Evolutionary conservation across 345 rosid genomes (phyloP).

Genomic region (Noccaea caerulescens): DNA sequence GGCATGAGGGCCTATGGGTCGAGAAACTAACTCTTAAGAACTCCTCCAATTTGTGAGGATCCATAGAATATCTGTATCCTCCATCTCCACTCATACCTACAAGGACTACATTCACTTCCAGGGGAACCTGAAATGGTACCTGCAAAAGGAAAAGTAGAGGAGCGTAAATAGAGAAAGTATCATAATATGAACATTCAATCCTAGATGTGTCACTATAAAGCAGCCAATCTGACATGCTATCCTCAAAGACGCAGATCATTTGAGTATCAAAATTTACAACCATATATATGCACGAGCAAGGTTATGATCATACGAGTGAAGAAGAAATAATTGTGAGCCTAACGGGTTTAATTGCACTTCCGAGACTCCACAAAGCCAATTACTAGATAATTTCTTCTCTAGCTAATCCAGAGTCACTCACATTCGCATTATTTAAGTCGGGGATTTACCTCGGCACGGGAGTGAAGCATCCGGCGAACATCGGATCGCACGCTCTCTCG

Average conservation of each 20-base stretch:
- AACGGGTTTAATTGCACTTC: background rate
- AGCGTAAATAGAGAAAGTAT: constrained; percentile 3
- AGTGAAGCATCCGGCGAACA: constrained; percentile 90
- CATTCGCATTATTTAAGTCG: background rate
- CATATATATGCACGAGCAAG: constrained; percentile 2
- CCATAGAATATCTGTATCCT: constrained; percentile 74
- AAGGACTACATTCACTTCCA: constrained; percentile 89
- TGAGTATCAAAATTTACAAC: background rate
- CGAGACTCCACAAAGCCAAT: constrained; percentile 8
- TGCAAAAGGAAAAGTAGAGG: constrained; percentile 38
- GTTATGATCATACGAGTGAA: constrained; percentile 27
- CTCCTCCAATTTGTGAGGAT: constrained; percentile 80
- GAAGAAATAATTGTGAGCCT: background rate
- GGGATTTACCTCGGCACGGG: constrained; percentile 88
- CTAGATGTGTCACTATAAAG: background rate
- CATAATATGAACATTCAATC: constrained; percentile 7
- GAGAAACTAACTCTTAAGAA: constrained; percentile 76
- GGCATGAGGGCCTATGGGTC: constrained; percentile 78
- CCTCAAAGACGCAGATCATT: constrained; percentile 27
- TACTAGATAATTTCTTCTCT: constrained; percentile 5
- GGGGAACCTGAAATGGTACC: constrained; percentile 98
- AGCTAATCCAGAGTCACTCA: constrained; percentile 28
- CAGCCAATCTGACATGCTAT: constrained; percentile 10
- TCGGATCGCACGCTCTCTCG: constrained; percentile 84
- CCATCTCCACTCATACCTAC: constrained; percentile 90